A percentile compares a stretch with the other conserved stretches of the same genome.
phyloP scores from a whole-genome alignment of 2,329 filamentous ascomycete species.

The Biscogniauxia sp. region DNA sequence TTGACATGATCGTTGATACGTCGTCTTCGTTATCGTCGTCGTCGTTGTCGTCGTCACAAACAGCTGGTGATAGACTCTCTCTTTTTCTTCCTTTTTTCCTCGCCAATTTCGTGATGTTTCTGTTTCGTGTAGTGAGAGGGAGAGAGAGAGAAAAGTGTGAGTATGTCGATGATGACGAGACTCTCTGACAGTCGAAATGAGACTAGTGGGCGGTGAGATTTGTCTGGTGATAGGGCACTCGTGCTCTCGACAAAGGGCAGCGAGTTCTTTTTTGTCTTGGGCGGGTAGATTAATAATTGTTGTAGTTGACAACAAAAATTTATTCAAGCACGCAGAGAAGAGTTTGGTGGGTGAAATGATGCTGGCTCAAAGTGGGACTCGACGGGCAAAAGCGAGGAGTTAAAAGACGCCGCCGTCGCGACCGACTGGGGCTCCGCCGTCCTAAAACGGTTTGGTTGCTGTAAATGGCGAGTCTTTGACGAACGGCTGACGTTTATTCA shows the following conservation, averaged over 20 bases:
- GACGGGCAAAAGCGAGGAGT: not conserved
- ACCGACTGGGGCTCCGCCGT: not conserved
- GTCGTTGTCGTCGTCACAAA: not conserved
- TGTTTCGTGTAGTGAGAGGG: not conserved
- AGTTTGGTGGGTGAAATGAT: not conserved
- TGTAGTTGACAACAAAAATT: not conserved
- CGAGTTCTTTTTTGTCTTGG: not conserved
- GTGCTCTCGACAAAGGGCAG: not conserved
- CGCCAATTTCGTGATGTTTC: not conserved
- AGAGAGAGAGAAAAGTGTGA: too few relatives aligned
- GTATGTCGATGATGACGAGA: not conserved
- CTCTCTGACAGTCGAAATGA: not conserved
- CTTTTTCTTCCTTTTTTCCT: too few relatives aligned
- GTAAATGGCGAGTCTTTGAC: not conserved
- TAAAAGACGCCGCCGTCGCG: not conserved
- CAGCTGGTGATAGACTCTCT: too few relatives aligned
- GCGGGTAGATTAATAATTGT: not conserved
- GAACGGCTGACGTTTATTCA: not conserved
- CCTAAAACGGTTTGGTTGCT: not conserved
- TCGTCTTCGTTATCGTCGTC: not conserved
- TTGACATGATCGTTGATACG: slow-evolving; percentile 15
- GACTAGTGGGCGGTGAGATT: not conserved
- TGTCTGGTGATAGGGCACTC: not conserved
- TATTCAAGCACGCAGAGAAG: not conserved
- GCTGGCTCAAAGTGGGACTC: not conserved